phyloP scores from a whole-genome alignment of 305 asterid species.

The Stenogyne calaminthoides region DNA sequence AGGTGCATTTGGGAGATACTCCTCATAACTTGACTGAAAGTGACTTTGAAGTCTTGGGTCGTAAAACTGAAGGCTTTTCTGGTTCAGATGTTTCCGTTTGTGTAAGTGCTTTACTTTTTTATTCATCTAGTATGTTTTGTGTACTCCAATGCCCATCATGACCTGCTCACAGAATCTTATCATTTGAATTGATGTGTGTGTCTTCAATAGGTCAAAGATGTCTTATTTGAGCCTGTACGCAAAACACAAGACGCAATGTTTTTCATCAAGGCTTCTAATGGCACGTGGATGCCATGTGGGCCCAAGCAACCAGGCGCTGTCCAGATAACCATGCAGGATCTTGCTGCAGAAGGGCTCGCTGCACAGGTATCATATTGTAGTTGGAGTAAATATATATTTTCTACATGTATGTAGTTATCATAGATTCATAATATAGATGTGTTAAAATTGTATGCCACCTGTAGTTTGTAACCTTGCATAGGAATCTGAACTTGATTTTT shows the following conservation, averaged over 20 bases:
- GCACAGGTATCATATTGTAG: conserved; percentile 50
- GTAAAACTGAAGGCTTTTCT: conserved; percentile 93
- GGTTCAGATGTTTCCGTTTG: conserved; percentile 96
- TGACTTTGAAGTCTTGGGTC: conserved; percentile 81
- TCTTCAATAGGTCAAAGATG: conserved; percentile 79
- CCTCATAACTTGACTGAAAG: conserved; percentile 86
- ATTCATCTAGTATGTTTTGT: background rate
- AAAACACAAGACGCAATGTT: conserved; percentile 95
- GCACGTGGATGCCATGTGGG: conserved; percentile 85
- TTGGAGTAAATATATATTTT: background rate
- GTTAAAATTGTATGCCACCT: background rate
- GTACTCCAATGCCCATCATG: background rate
- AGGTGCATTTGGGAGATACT: conserved; percentile 99
- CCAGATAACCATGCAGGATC: conserved; percentile 87
- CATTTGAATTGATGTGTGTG: background rate
- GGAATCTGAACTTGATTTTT: background rate
- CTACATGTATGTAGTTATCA: background rate
- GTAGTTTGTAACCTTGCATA: conserved; percentile 3
- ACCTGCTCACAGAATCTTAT: background rate
- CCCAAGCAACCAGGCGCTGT: conserved; percentile 84
- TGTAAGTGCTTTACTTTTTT: conserved; percentile 53
- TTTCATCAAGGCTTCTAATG: conserved; percentile 63
- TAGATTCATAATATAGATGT: background rate
- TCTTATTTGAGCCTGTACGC: conserved; percentile 94
- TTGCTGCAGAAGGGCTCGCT: conserved; percentile 82